A percentile compares a stretch with the other conserved stretches of the same genome.
Evolutionary conservation across 2,329 filamentous ascomycete genomes (phyloP).

Genomic region (Colletotrichum somersetense): DNA sequence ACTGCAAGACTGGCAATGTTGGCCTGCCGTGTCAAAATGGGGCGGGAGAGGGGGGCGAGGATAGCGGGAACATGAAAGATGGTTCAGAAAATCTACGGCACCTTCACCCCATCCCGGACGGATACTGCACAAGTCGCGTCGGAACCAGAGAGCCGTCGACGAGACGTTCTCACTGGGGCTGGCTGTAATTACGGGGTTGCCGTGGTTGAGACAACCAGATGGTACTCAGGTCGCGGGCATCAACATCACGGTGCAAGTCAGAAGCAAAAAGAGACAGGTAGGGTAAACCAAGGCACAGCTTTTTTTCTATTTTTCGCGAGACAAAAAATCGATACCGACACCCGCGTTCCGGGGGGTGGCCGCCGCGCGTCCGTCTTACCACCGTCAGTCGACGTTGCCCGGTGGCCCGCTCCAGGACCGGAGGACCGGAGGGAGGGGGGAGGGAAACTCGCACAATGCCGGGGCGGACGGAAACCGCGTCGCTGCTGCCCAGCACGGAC

Average conservation of each 20-base stretch:
- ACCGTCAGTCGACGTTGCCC: not conserved
- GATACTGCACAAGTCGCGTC: no score
- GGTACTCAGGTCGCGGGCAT: not conserved
- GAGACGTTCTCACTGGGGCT: no score
- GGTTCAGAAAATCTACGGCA: not conserved
- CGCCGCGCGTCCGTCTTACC: not conserved
- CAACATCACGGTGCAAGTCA: not conserved
- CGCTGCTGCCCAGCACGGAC: not conserved
- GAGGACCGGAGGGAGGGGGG: not conserved
- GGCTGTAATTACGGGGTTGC: no score
- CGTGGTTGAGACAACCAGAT: no score
- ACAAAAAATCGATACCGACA: slow-evolving; percentile 27
- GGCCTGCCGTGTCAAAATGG: not conserved
- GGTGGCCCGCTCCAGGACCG: no score
- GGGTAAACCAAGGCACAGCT: slow-evolving; percentile 39
- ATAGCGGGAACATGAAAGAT: not conserved
- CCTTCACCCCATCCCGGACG: not conserved
- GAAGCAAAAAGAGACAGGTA: not conserved
- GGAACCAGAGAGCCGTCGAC: not conserved
- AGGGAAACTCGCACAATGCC: not conserved
- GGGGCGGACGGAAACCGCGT: not conserved
- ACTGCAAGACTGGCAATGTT: not conserved
- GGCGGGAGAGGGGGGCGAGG: no score
- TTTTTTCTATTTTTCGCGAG: slow-evolving; percentile 29
- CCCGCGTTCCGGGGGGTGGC: not conserved